Evolutionary conservation across 2,329 filamentous ascomycete genomes (phyloP), one percentile per base, ranked within the genome.

Genomic region (Venturiaceae sp.): DNA sequence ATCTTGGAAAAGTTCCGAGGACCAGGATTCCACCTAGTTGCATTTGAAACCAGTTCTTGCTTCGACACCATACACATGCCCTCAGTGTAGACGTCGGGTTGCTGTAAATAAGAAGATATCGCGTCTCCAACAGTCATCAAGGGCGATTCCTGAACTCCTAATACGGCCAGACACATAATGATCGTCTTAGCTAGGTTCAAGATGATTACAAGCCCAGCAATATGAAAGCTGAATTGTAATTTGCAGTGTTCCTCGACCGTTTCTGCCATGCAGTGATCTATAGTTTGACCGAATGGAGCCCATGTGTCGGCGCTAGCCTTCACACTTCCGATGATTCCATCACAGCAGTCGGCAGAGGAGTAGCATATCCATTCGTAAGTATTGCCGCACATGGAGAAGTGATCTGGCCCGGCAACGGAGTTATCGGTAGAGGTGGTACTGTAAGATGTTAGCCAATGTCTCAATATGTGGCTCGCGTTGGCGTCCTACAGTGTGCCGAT

Each of bases 121-220:
- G 60, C 64, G 59, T 61, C 64, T 14, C 57, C 62, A 13, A 62
- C 58, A 8, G 57, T 64, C 21, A 67, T 61, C 14, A 69, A 53
- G 3, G 66, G 58, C 2, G 54, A 32, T 3, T 64, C 58, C 28
- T 62, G 62, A 7, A 65, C 52, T 1, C 34, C n/a, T 28, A 57
- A 67, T 8, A 65, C 58, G 8, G 63, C 63, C 58, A 62, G 32
- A 19, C 47, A 21, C 63, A 66, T 63, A 13, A 32, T n/a, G 1
- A 58, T 54, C 4, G 39, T 19, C 34, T 67, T 67, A 23, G 61
- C 33, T 3, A 57, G 28, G 37, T 65, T 65, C 44, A 62, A 63
- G 0, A 62, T 37, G 11, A 68, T 61, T 2, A 66, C 63, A 2
- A 63, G 53, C 11, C 61, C 41, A 8, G 65, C 60, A 19, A 68